Evolutionary conservation across 2,329 filamentous ascomycete species (phyloP), one percentile per base, ranked within the genome.

Genomic region (Fusarium buxicola): DNA sequence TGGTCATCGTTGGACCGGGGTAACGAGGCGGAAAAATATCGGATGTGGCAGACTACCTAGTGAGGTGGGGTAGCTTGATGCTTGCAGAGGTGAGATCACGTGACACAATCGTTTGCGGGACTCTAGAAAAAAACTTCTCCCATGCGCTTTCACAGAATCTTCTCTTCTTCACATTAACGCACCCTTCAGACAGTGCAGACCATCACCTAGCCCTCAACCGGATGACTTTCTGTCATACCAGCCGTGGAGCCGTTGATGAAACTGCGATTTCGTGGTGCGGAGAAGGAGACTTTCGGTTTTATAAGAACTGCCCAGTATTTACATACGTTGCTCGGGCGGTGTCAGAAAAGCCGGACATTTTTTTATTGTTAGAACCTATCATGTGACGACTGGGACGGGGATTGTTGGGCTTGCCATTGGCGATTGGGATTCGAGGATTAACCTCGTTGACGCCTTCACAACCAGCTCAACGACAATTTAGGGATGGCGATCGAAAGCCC

Each of bases 111-210:
- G 5, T 30, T 34, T 34, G 41, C 34, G 54, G 51, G 38, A 34
- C 24, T 7, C 25, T 43, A 41, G 45, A 47, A 63, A 68, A 64
- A 67, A 41, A 30, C 43, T 58, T 48, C 18, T 34, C 40, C 47
- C 47, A 60, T 54, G 50, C 16, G 3, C 2, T 8, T 25, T 21
- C 21, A 16, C 8, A 9, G 28, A 6, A 7, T 25, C 49, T 4
- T 21, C 21, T 41, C 58, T 50, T 58, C 27, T 75, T 78, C 75
- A 76, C 77, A 78, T 76, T 81, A 86, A 90, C 89, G 89, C 90
- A 85, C 84, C 89, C 88, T 85, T 82, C 81, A 94, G 92, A 94
- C 91, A 94, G 91, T 94, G 87, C 91, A 90, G 86, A 84, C 84
- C 89, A 89, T 87, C 83, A 84, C 81, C 77, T 78, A 81, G 76